Base-by-base conservation (phyloP, 768 basidiomycete genomes). In the Tephrocybe rancida region DNA sequence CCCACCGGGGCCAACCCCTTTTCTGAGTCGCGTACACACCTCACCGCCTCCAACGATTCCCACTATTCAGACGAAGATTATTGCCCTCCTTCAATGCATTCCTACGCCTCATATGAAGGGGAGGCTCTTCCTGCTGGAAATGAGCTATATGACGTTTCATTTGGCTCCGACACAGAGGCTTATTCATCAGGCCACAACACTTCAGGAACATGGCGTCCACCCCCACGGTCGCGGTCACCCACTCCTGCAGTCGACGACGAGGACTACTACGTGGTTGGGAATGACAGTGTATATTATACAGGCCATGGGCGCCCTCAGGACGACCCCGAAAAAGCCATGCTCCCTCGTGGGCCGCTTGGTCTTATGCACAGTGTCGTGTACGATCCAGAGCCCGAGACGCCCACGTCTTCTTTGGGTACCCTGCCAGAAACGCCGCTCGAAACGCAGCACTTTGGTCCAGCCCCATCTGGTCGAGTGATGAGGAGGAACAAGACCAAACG, bases 371-470 rank as follows among this genome's bases (percentile, higher is more conserved):
- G 61, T 22, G 65, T 74, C 26, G 52, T 76, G 16, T 77, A 73
- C 44, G 75, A 78, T 48, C 74, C 74, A 21, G 69, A 73, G 55
- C 75, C 77, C 19, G 70, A 71, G 35, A 78, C 76, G 30, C 74
- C 74, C 5, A 70, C 70, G 39, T 76, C 77, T 2, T 69, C 73
- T 0, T 51, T 70, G 26, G 68, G 67, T 26, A 67, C 76, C 21
- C 73, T 79, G 14, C 73, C 78, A 18, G 83, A 85, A 27, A 74
- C 79, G 0, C 84, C 83, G 0, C 57, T 79, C 1, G 84, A 84
- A 59, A 91, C 88, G 10, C 83, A 82, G 41, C 92, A 95, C 68
- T 96, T 92, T 69, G 94, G 94, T 4, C 92, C 93, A 14, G 90
- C 91, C 1, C 94, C 94, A 6, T 70, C 81, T 24, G 90, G 93